Base-by-base conservation (phyloP, 1,139 yeast species). In the Yamadazyma atlantica region DNA sequence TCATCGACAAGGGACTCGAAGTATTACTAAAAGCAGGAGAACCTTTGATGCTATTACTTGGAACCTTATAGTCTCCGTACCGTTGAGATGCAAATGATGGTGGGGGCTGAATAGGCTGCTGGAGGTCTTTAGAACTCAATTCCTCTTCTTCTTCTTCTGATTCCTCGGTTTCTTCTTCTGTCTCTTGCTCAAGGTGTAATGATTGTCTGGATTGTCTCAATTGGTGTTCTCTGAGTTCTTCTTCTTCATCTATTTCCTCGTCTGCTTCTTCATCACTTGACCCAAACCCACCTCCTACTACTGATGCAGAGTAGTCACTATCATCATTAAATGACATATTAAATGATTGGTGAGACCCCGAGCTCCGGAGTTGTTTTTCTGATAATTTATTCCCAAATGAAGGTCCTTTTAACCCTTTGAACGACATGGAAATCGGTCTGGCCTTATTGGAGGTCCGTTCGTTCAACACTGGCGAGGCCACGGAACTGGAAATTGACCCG, bases 391-490 rank as follows among this genome's bases (percentile, higher is more conserved):
- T 62, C 8, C 62, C 70, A 48, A 79, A 75, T 1, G 78, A 66
- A 1, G 87, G 82, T 0, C 80, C 83, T 39, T 64, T 71, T 41
- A 82, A 58, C 0, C 88, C 88, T 47, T 74, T 73, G 58, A 80
- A 81, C 1, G 88, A 80, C 83, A 80, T 75, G 2, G 86, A 80
- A 4, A 80, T 65, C 11, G 86, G 86, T 43, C 87, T 64, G 33
- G 58, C 54, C 13, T 28, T 31, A 19, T 6, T 17, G 27, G 11
- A 24, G 35, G 28, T 32, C 34, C 36, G 38, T 36, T 32, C 44
- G 33, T 35, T 43, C 40, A 40, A 45, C 38, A 37, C 46, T 37
- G 34, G 50, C 9, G 49, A 44, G 23, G 43, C 44, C 18, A 38
- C 34, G 5, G 43, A 28, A 18, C 48, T 2, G 54, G 55, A 3